Conservation (phyloP, 805 yeast genomes). For the Cyberlindnera lachancei region DNA sequence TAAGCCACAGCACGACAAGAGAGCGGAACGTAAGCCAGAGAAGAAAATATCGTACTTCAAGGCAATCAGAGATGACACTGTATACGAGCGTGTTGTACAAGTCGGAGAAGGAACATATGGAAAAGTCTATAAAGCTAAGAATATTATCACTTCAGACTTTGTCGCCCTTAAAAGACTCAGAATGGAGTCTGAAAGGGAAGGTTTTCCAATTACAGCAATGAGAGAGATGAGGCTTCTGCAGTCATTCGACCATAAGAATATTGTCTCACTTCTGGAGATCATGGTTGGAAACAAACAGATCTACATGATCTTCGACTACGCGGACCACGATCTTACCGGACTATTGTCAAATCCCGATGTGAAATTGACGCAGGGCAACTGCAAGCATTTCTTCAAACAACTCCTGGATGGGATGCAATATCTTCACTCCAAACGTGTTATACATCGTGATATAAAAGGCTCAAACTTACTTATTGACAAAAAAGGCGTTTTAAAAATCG, state of each 20-base stretch:
- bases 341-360: slow-evolving; percentile 71
- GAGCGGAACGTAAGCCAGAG: not conserved
- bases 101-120: slow-evolving; percentile 99
- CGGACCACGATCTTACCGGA: slow-evolving; percentile 91
- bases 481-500: slow-evolving; percentile 58
- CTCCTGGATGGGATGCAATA: slow-evolving; percentile 62
- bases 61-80: slow-evolving; percentile 18
- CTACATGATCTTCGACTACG: slow-evolving; percentile 87
- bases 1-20: slow-evolving; percentile 2
- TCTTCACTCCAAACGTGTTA: slow-evolving; percentile 57
- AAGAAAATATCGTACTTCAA: slow-evolving; percentile 15
- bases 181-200: slow-evolving; percentile 84
- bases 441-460: slow-evolving; percentile 79
- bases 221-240: slow-evolving; percentile 85
- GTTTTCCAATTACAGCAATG: slow-evolving; percentile 93
- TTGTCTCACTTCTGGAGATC: slow-evolving; percentile 79
- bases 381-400: slow-evolving; percentile 61
- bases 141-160: slow-evolving; percentile 53
- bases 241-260: slow-evolving; percentile 71
- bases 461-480: slow-evolving; percentile 65
- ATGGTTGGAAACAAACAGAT: slow-evolving; percentile 72
- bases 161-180: slow-evolving; percentile 87
- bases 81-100: slow-evolving; percentile 68
- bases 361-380: slow-evolving; percentile 50
- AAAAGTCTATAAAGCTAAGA: slow-evolving; percentile 83